A percentile compares a stretch with the other conserved stretches of the same genome.
phyloP scores from a whole-genome alignment of 768 basidiomycete genomes.

The Termitomyces titanicus region DNA sequence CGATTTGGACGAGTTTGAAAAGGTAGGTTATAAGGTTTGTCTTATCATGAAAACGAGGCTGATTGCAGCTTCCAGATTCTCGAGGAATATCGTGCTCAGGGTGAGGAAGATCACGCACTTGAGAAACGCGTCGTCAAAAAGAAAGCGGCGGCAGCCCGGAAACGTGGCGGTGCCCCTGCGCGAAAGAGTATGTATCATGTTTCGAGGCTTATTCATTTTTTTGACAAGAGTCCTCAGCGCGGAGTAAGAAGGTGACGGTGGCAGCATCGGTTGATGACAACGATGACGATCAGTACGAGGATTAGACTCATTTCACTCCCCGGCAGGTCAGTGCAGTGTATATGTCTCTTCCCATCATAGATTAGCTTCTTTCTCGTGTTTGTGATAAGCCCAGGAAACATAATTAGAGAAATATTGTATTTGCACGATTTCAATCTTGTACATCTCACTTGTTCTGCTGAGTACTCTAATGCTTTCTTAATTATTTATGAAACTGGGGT shows the following conservation, averaged over 20 bases:
- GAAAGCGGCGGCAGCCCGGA: slow-evolving; percentile 74
- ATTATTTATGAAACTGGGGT: too few species aligned
- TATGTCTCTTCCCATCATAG: not conserved
- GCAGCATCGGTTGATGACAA: slow-evolving; percentile 9
- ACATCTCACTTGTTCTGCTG: too few species aligned
- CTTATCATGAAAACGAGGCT: not conserved
- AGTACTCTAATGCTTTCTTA: too few species aligned
- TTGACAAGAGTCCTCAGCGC: slow-evolving; percentile 5
- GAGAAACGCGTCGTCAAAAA: slow-evolving; percentile 84
- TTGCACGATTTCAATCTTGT: not conserved
- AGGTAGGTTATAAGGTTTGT: slow-evolving; percentile 36
- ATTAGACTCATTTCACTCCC: not conserved
- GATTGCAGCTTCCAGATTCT: slow-evolving; percentile 55
- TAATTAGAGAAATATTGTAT: not conserved
- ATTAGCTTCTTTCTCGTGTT: not conserved
- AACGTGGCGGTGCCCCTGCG: slow-evolving; percentile 43
- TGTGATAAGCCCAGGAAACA: not conserved
- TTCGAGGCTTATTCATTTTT: not conserved
- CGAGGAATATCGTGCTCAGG: slow-evolving; percentile 77
- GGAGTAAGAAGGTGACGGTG: slow-evolving; percentile 9
- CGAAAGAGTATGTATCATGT: slow-evolving; percentile 30
- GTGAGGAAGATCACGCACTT: slow-evolving; percentile 87
- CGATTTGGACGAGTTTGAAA: slow-evolving; percentile 93
- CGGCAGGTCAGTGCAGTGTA: not conserved
- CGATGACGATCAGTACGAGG: slow-evolving; percentile 16